Conservation (phyloP, 139 green algal species). For the Chlamydomonas applanata region DNA sequence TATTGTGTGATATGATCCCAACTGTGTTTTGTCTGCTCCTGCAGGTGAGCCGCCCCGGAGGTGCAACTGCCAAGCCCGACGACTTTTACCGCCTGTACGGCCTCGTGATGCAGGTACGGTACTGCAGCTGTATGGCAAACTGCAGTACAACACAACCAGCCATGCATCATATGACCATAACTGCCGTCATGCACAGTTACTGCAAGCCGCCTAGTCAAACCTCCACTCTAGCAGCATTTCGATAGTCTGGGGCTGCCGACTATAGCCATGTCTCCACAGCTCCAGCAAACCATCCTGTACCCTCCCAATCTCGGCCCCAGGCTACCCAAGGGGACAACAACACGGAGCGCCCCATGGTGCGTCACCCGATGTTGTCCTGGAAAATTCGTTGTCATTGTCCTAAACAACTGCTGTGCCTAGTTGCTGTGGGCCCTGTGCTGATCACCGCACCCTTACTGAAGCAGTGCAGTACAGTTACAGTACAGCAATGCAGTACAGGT, state of each 20-base stretch:
- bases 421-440: too few relatives aligned
- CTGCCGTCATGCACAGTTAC: neutral
- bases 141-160: neutral
- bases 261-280: too few relatives aligned
- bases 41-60: constrained; percentile 72
- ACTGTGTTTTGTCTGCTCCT: too few relatives aligned
- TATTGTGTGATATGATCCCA: too few relatives aligned
- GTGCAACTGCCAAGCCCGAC: constrained; percentile 83
- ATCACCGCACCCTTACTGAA: too few relatives aligned
- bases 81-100: constrained; percentile 80
- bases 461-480: too few relatives aligned
- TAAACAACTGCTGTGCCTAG: neutral
- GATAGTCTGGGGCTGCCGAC: too few relatives aligned
- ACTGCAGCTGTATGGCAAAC: neutral
- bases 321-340: constrained; percentile 76
- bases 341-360: constrained; percentile 70
- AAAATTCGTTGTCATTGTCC: neutral
- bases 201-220: too few relatives aligned
- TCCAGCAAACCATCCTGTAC: neutral
- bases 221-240: too few relatives aligned
- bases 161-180: neutral
- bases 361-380: neutral
- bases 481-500: too few relatives aligned
- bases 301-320: constrained; percentile 34
- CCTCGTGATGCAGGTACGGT: constrained; percentile 46